phyloP scores from a whole-genome alignment of 805 yeast genomes.

The Ogataea corticis region DNA sequence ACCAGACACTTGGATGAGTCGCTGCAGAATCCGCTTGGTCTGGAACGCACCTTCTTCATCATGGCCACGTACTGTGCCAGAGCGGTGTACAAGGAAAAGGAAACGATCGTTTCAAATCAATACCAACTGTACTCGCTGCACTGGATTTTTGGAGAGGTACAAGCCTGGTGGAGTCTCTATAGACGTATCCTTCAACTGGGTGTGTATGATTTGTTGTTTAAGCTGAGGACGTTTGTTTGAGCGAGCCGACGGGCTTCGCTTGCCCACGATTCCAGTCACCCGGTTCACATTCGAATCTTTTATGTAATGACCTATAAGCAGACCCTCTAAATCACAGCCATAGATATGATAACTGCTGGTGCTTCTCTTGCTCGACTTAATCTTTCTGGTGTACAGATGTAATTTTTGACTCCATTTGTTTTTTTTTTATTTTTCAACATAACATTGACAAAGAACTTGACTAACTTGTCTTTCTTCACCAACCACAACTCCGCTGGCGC shows the following conservation, averaged over 20 bases:
- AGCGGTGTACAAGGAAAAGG: constrained; percentile 69
- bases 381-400: background rate
- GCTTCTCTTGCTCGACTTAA: no score
- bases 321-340: no score
- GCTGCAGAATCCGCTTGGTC: constrained; percentile 79
- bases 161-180: constrained; percentile 36
- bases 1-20: constrained; percentile 87
- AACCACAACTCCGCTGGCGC: background rate
- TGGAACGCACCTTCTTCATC: constrained; percentile 82
- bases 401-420: no score
- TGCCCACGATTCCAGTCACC: no score
- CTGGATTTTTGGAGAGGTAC: constrained; percentile 30
- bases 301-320: no score
- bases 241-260: background rate
- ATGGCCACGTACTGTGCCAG: constrained; percentile 88
- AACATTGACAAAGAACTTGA: no score
- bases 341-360: no score
- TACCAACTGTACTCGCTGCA: constrained; percentile 19
- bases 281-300: no score
- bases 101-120: constrained; percentile 7
- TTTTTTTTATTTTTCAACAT: background rate
- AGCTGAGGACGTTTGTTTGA: no score
- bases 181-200: constrained; percentile 33
- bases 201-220: constrained; percentile 34
- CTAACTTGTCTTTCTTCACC: no score